Percentiles rank a stretch among this genome's conserved stretches.
Evolutionary conservation across 805 yeast species (phyloP).

Genomic region (Candida golubevii): DNA sequence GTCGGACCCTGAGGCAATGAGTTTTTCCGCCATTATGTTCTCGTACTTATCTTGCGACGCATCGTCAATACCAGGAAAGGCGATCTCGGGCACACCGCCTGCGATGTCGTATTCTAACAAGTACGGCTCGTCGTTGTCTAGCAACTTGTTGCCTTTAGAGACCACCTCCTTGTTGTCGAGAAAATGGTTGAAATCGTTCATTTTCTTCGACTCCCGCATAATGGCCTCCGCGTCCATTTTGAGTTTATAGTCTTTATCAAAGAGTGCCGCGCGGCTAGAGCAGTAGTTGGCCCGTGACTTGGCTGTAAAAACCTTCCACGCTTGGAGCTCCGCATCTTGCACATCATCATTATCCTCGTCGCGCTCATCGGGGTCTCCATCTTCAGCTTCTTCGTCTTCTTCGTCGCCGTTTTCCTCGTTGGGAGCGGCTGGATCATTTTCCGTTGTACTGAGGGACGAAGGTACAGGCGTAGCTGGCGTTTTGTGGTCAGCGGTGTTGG

Average conservation of each 20-base stretch:
- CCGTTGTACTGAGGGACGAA: not conserved
- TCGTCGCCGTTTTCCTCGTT: constrained; percentile 36
- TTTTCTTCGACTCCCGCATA: constrained; percentile 57
- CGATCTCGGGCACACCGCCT: constrained; percentile 72
- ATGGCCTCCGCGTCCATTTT: constrained; percentile 69
- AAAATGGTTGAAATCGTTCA: constrained; percentile 57
- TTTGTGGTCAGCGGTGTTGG: constrained; percentile 10
- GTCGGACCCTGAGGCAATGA: constrained; percentile 26
- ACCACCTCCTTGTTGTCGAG: constrained; percentile 36
- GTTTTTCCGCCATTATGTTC: constrained; percentile 31
- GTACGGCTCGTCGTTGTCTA: constrained; percentile 59
- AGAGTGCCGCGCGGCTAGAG: constrained; percentile 59
- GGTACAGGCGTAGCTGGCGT: constrained; percentile 8
- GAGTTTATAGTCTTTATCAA: constrained; percentile 51
- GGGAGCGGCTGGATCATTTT: constrained; percentile 4
- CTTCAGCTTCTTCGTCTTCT: constrained; percentile 42
- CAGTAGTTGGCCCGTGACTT: constrained; percentile 75
- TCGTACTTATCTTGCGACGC: constrained; percentile 38
- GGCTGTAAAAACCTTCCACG: constrained; percentile 83
- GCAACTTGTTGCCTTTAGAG: constrained; percentile 39
- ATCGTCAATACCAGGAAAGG: constrained; percentile 48
- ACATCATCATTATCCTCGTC: constrained; percentile 52
- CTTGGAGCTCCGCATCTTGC: constrained; percentile 69
- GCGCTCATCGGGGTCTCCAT: constrained; percentile 25
- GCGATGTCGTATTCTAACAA: constrained; percentile 79